These are phyloP conservation scores for Daucus carota DNA, from an alignment of 129 eudicot species.

Conservation along the genomic window DH1_v3.0 NC_030385.2:1406501-1407000, in stretches of 20 bases:
- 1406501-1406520: constrained; percentile 86
- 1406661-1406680: constrained; percentile 95
- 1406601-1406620: constrained; percentile 83
- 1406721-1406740: constrained; percentile 80
- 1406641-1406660: constrained; percentile 76
- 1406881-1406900: constrained; percentile 72
- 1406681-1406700: constrained; percentile 74
- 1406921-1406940: constrained; percentile 71
- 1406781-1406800: constrained; percentile 79
- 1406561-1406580: constrained; percentile 66
- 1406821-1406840: not conserved
- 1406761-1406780: constrained; percentile 80
- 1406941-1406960: constrained; percentile 64
- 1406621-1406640: constrained; percentile 69
- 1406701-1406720: constrained; percentile 80
- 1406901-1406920: constrained; percentile 63
- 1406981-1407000: constrained; percentile 83
- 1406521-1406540: constrained; percentile 69
- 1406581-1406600: constrained; percentile 72
- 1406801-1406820: not conserved
- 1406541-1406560: constrained; percentile 67
- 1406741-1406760: constrained; percentile 69
- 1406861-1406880: constrained; percentile 35
- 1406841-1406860: constrained; percentile 1
- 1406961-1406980: constrained; percentile 65